Evolutionary conservation across 2,329 filamentous ascomycete species (phyloP), one percentile per base, ranked within the genome.

Genomic region (Pseudogymnoascus sp.): DNA sequence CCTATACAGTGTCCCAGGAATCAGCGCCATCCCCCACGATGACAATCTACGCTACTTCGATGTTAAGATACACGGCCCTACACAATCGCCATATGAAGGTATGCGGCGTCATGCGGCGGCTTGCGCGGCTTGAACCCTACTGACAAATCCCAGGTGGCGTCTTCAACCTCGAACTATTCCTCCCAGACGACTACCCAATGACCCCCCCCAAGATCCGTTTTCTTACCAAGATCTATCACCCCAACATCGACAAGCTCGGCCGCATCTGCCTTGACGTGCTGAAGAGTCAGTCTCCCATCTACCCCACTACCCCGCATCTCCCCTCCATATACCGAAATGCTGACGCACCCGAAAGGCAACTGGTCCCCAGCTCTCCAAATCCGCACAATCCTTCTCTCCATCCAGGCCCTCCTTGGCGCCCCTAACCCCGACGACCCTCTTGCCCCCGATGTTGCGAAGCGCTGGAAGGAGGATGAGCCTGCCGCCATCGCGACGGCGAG

Each of bases 161-260:
- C 66, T 99, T 99, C 81, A 93, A 95, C 76, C 88, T 97, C 64
- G 94, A 99, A 76, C 85, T 99, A 18, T 99, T 99, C 75, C 83
- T 99, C 22, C 95, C 95, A 47, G 94, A 99, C 71, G 94, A 99
- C 78, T 99, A 99, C 74, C 94, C 94, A 41, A 99, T 99, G 94
- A 96, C 91, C 35, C 93, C 94, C 60, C 94, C 94, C 50, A 97
- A 97, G 81, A 97, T 99, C 72, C 90, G 94, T 61, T 99, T 99
- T 77, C 81, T 99, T 59, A 99, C 95, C 69, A 97, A 96, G 78
- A 97, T 99, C 75, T 99, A 97, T 77, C 95, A 99, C 75, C 94
- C 94, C 59, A 99, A 99, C 74, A 97, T 99, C 68, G 94, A 99
- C 75, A 95, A 95, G 76, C 85, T 99, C 2, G 94, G 94, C 63